Evolutionary conservation across 352 stramenopile species (phyloP), one percentile per base, ranked within the genome.

Genomic region (Phytophthora citrophthora): DNA sequence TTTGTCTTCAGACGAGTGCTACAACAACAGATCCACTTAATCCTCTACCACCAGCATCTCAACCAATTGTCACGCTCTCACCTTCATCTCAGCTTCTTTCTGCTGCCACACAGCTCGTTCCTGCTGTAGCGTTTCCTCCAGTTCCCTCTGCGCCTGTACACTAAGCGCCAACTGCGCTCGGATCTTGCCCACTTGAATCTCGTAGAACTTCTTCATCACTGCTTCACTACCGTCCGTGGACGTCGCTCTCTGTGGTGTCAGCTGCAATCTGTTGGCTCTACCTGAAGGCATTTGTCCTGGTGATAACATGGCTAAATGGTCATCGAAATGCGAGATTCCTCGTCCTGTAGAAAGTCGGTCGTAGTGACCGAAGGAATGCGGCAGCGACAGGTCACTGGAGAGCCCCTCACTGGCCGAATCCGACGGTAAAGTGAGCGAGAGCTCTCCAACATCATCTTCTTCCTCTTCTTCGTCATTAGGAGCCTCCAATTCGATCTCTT

Each of bases 131-230:
- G 67, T 76, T 12, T 69, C 71, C 70, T 93, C 78, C 10, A 83
- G 47, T 26, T 86, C 74, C 8, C 54, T 72, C 31, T 91, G 78
- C 0, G 73, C 59, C 23, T 88, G 77, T 7, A 78, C 68, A 40
- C 70, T 68, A 8, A 86, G 40, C 0, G 63, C 67, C 24, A 93
- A 62, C 56, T 94, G 83, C 18, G 70, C 56, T 43, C 86, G 80
- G 29, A 93, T 82, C 61, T 90, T 87, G 11, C 84, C 79, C n/a
- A 92, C 85, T 54, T 93, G 85, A 20, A 84, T 77, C 65, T 93
- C 81, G 62, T 91, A 94, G 45, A 93, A 91, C 61, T 87, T 88
- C 55, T 88, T 85, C 81, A 93, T 88, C 34, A 90, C 68, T 54
- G 45, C 48, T 44, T 70, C 67, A 23, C 51, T 71, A 12, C 54